Base-by-base conservation (phyloP, 257 asterid genomes). In the Nicotiana obtusifolia region DNA sequence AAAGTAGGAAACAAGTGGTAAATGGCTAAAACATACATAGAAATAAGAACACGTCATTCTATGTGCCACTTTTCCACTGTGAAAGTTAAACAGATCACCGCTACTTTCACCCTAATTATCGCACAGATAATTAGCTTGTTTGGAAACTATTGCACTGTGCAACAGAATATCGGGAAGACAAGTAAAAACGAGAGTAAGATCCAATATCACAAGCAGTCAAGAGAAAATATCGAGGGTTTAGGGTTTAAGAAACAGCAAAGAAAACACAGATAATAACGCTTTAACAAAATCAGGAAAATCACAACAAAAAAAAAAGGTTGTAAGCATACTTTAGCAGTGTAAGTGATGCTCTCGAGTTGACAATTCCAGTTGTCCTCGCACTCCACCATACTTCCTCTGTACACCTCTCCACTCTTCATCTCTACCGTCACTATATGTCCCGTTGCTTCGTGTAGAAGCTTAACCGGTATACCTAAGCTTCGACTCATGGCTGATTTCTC, bases 351-450 rank as follows among this genome's bases (percentile, higher is more conserved):
- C 16, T 89, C 90, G 75, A 89, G 89, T 73, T 89, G 90, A 81
- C 90, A 89, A 83, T 89, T 89, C 90, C 92, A 89, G 44, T 89
- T 89, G 81, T 86, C 91, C 77, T 90, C 88, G 66, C 91, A 88
- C 85, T 89, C 92, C 60, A 89, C 85, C 99, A 95, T 93, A 84
- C 98, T 93, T 65, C 99, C 98, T 49, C 98, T 87, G 67, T 95
- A 95, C 1, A 95, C 91, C 91, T 93, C 98, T 57, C 99, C 99
- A 84, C 97, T 95, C 86, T 92, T 95, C 76, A 93, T 89, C 86
- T 95, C 98, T 75, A 93, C 97, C 31, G 97, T 93, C 66, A 95
- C 99, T 13, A 92, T 82, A 85, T 41, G 49, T 9, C 49, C 49
- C 49, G 49, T 41, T 13, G 49, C 49, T 41, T 41, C 49, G 49